A percentile compares a stretch with the other conserved stretches of the same genome.
phyloP scores from a whole-genome alignment of 805 yeast species.

The Saturnispora galanensis region DNA sequence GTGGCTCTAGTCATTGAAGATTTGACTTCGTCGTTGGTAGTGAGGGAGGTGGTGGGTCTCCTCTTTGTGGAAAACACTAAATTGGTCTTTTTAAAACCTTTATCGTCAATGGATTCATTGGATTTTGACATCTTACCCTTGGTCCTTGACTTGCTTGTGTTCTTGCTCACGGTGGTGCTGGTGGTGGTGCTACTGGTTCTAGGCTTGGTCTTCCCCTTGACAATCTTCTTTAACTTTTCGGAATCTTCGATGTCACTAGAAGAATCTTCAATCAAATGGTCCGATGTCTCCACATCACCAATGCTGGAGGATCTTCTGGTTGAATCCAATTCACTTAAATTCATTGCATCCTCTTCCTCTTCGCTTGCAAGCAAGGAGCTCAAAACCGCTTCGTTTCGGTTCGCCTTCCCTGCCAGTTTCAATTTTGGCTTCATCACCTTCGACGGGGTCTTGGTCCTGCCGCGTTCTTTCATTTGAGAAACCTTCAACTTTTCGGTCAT shows the following conservation, averaged over 20 bases:
- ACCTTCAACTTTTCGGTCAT: too few relatives aligned
- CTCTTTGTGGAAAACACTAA: not conserved
- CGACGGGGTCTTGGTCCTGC: not conserved
- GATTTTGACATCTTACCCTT: not conserved
- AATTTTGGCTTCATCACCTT: not conserved
- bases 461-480: too few relatives aligned
- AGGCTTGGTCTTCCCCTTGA: too few relatives aligned
- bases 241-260: too few relatives aligned
- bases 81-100: not conserved
- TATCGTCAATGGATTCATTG: not conserved
- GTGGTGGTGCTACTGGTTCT: too few relatives aligned
- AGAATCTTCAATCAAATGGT: not conserved
- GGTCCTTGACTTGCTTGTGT: too few relatives aligned
- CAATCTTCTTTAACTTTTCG: too few relatives aligned
- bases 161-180: too few relatives aligned
- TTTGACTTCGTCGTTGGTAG: not conserved
- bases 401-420: not conserved
- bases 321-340: too few relatives aligned
- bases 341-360: not conserved
- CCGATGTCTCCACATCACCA: not conserved
- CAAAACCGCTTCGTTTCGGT: not conserved
- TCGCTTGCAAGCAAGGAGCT: conserved; percentile 2
- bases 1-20: not conserved
- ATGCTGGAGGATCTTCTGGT: too few relatives aligned
- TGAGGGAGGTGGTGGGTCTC: not conserved